Conservation (phyloP, 2,329 filamentous ascomycete genomes). For the Alternaria gansuensis region DNA sequence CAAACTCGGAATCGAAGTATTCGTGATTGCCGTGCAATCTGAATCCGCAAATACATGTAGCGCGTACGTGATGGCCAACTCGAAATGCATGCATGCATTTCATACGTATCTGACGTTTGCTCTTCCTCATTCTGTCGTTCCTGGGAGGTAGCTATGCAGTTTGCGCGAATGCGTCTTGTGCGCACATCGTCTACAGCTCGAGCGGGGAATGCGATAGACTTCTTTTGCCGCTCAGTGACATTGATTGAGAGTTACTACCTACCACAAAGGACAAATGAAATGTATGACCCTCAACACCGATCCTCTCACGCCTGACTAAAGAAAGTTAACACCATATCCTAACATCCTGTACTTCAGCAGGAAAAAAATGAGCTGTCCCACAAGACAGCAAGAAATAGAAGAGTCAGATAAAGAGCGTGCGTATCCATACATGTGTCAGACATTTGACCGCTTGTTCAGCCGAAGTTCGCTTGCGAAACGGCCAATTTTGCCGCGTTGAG, state of each 20-base stretch:
- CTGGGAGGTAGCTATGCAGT: not conserved
- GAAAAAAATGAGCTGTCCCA: slow-evolving; percentile 17
- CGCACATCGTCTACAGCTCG: not conserved
- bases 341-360: slow-evolving; percentile 23
- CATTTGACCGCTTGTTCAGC: not conserved
- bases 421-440: slow-evolving; percentile 17
- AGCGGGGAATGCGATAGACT: not conserved
- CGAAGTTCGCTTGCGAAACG: not conserved
- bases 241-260: slow-evolving; percentile 39
- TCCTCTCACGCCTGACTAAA: slow-evolving; percentile 38
- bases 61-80: not conserved
- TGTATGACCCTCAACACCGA: slow-evolving; percentile 37
- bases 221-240: slow-evolving; percentile 15
- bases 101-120: not conserved
- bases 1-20: slow-evolving; percentile 8
- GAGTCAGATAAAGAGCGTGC: slow-evolving; percentile 32
- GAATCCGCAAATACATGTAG: slow-evolving; percentile 16
- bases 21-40: slow-evolving; percentile 10
- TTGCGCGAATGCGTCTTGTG: not conserved
- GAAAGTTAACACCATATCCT: slow-evolving; percentile 34
- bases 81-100: not conserved
- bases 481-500: slow-evolving; percentile 9
- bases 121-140: not conserved
- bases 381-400: slow-evolving; percentile 23
- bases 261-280: slow-evolving; percentile 33